These are phyloP conservation scores for Amoebophrya sp. DNA, from an alignment of 169 alveolate species.

Conservation along the genomic window DNA sequence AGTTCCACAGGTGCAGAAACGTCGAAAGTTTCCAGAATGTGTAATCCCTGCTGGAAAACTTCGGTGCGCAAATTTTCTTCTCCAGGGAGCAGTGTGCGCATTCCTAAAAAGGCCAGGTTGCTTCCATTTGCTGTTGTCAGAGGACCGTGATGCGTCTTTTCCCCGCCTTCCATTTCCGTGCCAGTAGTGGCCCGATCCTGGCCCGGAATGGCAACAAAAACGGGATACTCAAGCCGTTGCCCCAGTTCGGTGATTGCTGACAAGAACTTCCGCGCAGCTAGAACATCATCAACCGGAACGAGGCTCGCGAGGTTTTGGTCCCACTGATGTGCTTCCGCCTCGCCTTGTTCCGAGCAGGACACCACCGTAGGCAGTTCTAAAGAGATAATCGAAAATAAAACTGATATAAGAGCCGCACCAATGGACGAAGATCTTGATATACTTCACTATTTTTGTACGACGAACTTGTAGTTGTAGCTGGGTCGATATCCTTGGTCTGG, in stretches of 20 bases:
- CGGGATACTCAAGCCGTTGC: background rate
- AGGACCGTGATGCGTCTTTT: no score
- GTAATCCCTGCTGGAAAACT: background rate
- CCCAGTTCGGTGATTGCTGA: background rate
- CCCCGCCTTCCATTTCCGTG: no score
- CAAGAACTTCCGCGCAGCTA: background rate
- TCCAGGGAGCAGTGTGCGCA: background rate
- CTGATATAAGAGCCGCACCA: background rate
- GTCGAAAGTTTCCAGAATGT: background rate
- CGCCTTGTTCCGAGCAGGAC: background rate
- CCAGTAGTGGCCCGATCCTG: background rate
- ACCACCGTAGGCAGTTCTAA: background rate
- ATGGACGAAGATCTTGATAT: background rate
- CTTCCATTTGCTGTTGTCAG: no score
- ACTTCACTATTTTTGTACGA: no score
- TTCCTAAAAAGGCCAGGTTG: background rate
- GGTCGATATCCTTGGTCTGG: no score
- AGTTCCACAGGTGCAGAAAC: background rate
- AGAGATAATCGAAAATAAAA: background rate
- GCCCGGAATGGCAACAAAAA: background rate
- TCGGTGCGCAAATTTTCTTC: background rate
- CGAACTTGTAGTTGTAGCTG: no score
- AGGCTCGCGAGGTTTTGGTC: background rate
- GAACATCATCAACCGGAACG: background rate
- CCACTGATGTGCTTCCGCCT: background rate